Percentiles rank a stretch among this genome's conserved stretches.
Conservation (phyloP, 306 rosid genomes). For the Acmispon strigosus region DNA sequence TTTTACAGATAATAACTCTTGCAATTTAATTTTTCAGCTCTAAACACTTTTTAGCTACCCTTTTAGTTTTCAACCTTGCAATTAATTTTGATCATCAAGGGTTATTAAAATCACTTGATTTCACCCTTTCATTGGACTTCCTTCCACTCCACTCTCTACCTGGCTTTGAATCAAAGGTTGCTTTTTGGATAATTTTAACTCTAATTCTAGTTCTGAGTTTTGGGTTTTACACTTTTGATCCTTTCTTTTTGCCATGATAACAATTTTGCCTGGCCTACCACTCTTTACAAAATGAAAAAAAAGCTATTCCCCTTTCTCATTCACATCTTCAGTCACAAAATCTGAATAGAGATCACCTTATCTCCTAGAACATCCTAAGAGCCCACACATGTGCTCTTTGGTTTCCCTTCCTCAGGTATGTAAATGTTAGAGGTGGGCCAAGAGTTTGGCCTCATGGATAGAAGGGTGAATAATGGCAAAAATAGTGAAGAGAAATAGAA, state of each 20-base stretch:
- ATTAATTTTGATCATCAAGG: slow-evolving; percentile 18
- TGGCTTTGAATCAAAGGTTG: not conserved
- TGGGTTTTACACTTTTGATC: not conserved
- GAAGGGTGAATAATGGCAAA: no score
- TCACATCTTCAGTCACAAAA: not conserved
- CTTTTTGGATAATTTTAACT: not conserved
- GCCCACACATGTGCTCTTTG: no score
- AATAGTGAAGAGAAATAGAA: no score
- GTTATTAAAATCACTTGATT: not conserved
- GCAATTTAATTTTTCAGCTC: not conserved
- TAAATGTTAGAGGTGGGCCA: no score
- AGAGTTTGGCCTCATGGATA: no score
- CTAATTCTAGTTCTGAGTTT: not conserved
- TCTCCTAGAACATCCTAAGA: not conserved
- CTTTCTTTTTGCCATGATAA: not conserved
- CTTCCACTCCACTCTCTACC: not conserved
- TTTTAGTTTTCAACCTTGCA: not conserved
- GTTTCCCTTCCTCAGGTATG: no score
- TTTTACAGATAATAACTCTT: not conserved
- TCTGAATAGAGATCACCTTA: not conserved
- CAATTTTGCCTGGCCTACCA: not conserved
- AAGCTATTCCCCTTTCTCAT: not conserved
- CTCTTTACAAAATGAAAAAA: not conserved
- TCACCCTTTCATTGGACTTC: not conserved
- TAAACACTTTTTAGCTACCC: not conserved